A percentile compares a stretch with the other conserved stretches of the same genome.
Evolutionary conservation across 2,329 filamentous ascomycete genomes (phyloP).

Genomic region (Paecilomyces variotii): DNA sequence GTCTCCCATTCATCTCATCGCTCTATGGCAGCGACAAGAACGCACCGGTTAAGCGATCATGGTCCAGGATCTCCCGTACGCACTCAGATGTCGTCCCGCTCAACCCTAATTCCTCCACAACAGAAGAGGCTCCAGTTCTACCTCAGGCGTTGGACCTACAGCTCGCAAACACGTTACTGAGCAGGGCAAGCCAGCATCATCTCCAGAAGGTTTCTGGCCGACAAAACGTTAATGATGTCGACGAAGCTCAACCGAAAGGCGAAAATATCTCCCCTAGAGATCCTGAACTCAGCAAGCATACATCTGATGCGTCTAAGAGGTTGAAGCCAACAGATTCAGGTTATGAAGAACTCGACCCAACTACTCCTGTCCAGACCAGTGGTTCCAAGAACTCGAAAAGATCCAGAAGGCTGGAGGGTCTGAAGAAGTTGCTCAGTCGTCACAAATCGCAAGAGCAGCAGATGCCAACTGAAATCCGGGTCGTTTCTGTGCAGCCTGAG

Average conservation of each 20-base stretch:
- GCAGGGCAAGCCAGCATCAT: neutral
- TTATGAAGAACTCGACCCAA: neutral
- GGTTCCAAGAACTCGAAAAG: slow-evolving; percentile 5
- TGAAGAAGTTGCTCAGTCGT: slow-evolving; percentile 11
- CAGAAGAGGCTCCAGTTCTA: neutral
- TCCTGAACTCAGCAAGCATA: neutral
- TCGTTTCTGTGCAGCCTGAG: neutral
- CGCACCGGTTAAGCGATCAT: slow-evolving; percentile 2
- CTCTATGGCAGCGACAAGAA: neutral
- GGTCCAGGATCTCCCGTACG: slow-evolving; percentile 8
- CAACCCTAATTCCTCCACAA: slow-evolving; percentile 3
- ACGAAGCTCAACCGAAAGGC: neutral
- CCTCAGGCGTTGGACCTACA: neutral
- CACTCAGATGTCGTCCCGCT: slow-evolving; percentile 5
- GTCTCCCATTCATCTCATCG: slow-evolving; percentile 2
- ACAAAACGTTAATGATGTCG: neutral
- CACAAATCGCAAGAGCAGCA: slow-evolving; percentile 7
- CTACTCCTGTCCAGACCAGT: neutral
- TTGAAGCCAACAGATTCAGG: neutral
- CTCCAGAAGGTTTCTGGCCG: neutral
- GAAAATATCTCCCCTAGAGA: neutral
- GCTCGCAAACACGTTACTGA: neutral
- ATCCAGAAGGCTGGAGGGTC: slow-evolving; percentile 8
- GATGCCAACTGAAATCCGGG: neutral
- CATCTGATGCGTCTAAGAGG: neutral